These are phyloP conservation scores for Thielaviopsis euricoi DNA, from an alignment of 2,329 filamentous ascomycete species.

Conservation along the genomic window DNA sequence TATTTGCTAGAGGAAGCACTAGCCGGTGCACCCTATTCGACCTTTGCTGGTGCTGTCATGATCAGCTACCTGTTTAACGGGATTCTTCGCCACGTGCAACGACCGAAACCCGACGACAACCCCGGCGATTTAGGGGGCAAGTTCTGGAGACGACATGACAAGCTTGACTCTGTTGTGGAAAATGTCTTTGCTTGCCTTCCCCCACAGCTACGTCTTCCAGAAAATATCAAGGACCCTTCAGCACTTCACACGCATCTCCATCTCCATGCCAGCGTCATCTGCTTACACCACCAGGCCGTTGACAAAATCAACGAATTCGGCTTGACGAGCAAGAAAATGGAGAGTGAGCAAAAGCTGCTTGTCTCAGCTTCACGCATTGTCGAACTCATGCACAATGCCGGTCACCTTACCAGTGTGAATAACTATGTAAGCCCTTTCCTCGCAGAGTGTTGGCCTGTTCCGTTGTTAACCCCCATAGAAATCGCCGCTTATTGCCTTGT, in stretches of 20 bases:
- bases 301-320: conserved; percentile 60
- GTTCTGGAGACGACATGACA: conserved; percentile 76
- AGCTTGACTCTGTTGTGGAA: conserved; percentile 64
- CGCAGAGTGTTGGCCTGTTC: not conserved
- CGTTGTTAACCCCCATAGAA: not conserved
- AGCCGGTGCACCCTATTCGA: conserved; percentile 44
- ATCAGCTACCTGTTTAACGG: conserved; percentile 65
- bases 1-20: conserved; percentile 49
- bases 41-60: conserved; percentile 56
- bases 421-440: conserved; percentile 37
- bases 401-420: conserved; percentile 32
- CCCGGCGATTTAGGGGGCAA: conserved; percentile 56
- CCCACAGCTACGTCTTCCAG: conserved; percentile 53
- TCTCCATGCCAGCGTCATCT: conserved; percentile 75
- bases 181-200: conserved; percentile 68
- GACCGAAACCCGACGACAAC: conserved; percentile 49
- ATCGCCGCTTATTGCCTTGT: conserved; percentile 57
- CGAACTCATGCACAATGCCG: conserved; percentile 64
- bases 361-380: conserved; percentile 74
- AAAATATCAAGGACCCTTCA: conserved; percentile 50
- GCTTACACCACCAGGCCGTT: conserved; percentile 74
- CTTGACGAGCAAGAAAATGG: conserved; percentile 40
- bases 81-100: conserved; percentile 68
- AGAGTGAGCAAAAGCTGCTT: conserved; percentile 57
- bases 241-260: conserved; percentile 76